Evolutionary conservation across 192 early-diverging fungal species (phyloP), one percentile per base, ranked within the genome.

Genomic region (Entomortierella lignicola): DNA sequence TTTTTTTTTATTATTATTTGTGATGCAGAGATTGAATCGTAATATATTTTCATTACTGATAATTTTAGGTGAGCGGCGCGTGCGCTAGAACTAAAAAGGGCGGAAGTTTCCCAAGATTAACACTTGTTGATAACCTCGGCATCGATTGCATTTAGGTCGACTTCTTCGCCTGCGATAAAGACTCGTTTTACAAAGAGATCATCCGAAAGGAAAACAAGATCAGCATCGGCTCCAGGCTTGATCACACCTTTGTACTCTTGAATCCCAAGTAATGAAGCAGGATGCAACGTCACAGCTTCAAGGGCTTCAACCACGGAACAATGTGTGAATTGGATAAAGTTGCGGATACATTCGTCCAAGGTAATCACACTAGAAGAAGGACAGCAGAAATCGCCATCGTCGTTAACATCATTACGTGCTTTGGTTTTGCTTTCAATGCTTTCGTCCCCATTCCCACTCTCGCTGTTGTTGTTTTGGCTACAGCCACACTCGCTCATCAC

Each of bases 261-360:
- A 34, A 95, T 92, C n/a, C 93, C 93, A 23, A 95, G 81, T 42
- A 89, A 79, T 63, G 87, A 83, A 0, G 94, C 94, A 0, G 94
- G 92, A 52, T 93, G 90, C n/a, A 94, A 63, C 0, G 94, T 94
- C 8, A 92, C 94, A 11, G 91, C 90, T 58, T 94, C 93, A 50
- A 95, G 81, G 11, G 93, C 94, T 69, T 95, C 92, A 23, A 94
- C 83, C 34, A 90, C 59, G 18, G 89, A 87, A 50, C 92, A 94
- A 10, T 88, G 89, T 8, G 93, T 94, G 66, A 93, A 95, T 63
- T 88, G 71, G 66, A 86, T 85, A 77, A 95, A 93, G 65, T 95
- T 95, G 60, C 87, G 85, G 44, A 95, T 86, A 71, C 93, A 94
- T 12, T 85, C 86, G 63, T 91, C 86, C 72, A 94, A 84, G 8